Evolutionary conservation across 495 filamentous ascomycete genomes (phyloP).

Genomic region (Cercophora newfieldiana): DNA sequence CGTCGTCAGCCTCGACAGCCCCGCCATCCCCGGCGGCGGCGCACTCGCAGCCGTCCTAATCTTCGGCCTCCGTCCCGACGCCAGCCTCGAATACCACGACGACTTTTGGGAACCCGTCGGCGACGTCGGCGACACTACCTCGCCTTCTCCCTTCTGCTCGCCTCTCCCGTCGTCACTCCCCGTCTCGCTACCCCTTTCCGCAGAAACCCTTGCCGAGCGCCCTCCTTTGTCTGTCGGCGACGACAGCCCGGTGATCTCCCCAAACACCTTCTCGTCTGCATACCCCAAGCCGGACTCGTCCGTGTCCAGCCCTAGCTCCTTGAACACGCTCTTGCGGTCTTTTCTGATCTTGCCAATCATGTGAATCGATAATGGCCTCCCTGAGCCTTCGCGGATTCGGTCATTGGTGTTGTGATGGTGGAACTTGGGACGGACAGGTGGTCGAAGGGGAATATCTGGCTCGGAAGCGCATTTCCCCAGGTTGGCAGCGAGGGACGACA

Average conservation of each 20-base stretch:
- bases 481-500: constrained; percentile 22
- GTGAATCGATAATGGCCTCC: constrained; percentile 29
- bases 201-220: constrained; percentile 9
- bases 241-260: constrained; percentile 27
- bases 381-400: constrained; percentile 45
- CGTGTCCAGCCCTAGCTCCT: constrained; percentile 46
- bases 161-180: constrained; percentile 12
- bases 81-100: constrained; percentile 45
- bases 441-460: constrained; percentile 23
- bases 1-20: constrained; percentile 46
- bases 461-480: constrained; percentile 26
- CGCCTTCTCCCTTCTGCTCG: constrained; percentile 9
- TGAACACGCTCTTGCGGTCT: constrained; percentile 46
- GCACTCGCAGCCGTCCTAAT: constrained; percentile 44
- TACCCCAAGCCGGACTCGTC: constrained; percentile 27
- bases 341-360: constrained; percentile 41
- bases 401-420: constrained; percentile 47
- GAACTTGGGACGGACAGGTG: constrained; percentile 42
- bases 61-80: constrained; percentile 38
- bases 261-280: constrained; percentile 27
- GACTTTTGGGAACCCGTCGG: constrained; percentile 18
- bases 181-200: constrained; percentile 18
- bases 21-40: constrained; percentile 40
- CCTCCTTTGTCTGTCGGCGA: constrained; percentile 18
- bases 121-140: constrained; percentile 18